Evolutionary conservation across 2,329 filamentous ascomycete genomes (phyloP).

Genomic region (Aspergillus pseudoterreus): DNA sequence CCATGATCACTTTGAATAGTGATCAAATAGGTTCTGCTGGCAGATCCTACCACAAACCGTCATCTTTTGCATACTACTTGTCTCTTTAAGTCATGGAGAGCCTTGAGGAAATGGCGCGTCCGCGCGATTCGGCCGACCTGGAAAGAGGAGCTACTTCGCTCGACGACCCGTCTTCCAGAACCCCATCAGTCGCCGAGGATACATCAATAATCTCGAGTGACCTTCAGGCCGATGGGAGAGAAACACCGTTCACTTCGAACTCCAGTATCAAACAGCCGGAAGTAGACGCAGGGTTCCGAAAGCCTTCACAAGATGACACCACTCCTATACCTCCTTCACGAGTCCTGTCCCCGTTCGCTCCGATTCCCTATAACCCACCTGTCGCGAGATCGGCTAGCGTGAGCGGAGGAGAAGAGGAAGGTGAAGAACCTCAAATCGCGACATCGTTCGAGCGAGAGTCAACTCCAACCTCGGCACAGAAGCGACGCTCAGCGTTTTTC

Average conservation of each 20-base stretch:
- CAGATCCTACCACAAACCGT: not conserved
- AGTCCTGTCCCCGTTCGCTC: conserved; percentile 23
- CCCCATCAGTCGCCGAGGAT: conserved; percentile 16
- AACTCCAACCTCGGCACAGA: conserved; percentile 35
- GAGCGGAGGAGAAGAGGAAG: conserved; percentile 35
- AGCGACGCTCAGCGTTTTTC: conserved; percentile 33
- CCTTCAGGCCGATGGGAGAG: not conserved
- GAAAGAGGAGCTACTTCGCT: conserved; percentile 14
- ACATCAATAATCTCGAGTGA: conserved; percentile 9
- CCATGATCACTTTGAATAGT: conserved; percentile 1
- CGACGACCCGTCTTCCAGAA: conserved; percentile 18
- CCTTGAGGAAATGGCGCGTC: conserved; percentile 33
- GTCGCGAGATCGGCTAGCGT: conserved; percentile 28
- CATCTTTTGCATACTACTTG: not conserved
- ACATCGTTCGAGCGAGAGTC: conserved; percentile 45
- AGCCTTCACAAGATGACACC: conserved; percentile 14
- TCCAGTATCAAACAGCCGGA: conserved; percentile 13
- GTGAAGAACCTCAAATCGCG: conserved; percentile 43
- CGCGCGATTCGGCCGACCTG: conserved; percentile 19
- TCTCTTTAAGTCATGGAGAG: conserved; percentile 32
- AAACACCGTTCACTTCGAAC: conserved; percentile 8
- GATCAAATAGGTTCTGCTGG: not conserved
- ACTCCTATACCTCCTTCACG: conserved; percentile 11
- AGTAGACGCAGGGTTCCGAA: conserved; percentile 9
- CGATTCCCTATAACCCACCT: conserved; percentile 29